A percentile compares a stretch with the other conserved stretches of the same genome.
Conservation (phyloP, 805 yeast species). For the Sugiyamaella smithiae region DNA sequence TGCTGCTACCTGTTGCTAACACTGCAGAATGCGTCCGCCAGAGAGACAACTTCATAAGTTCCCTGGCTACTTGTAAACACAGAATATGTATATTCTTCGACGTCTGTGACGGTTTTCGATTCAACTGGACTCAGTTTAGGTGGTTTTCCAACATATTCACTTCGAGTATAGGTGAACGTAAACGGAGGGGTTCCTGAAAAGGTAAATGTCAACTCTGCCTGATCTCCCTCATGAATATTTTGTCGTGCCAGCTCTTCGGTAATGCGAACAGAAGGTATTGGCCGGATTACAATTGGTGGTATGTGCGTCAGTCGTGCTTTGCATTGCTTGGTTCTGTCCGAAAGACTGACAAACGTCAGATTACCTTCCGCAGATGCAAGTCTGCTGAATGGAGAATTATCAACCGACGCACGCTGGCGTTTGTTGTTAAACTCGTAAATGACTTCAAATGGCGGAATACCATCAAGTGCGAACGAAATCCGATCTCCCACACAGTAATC, state of each 20-base stretch:
- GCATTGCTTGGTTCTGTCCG: slow-evolving; percentile 76
- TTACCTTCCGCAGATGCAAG: slow-evolving; percentile 82
- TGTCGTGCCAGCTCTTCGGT: slow-evolving; percentile 70
- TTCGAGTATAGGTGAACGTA: slow-evolving; percentile 76
- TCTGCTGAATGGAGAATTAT: slow-evolving; percentile 53
- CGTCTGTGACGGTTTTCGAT: slow-evolving; percentile 52
- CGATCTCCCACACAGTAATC: slow-evolving; percentile 93
- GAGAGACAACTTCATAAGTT: slow-evolving; percentile 85
- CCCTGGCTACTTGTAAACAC: slow-evolving; percentile 85
- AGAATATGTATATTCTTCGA: slow-evolving; percentile 64
- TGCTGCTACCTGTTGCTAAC: slow-evolving; percentile 13
- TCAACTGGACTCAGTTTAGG: slow-evolving; percentile 52
- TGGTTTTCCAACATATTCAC: slow-evolving; percentile 44
- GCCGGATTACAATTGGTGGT: slow-evolving; percentile 45
- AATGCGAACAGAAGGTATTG: slow-evolving; percentile 77
- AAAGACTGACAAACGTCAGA: slow-evolving; percentile 60
- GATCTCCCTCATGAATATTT: slow-evolving; percentile 93
- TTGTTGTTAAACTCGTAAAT: slow-evolving; percentile 69
- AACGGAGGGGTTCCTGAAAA: slow-evolving; percentile 92
- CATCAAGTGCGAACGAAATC: slow-evolving; percentile 69
- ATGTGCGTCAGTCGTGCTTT: slow-evolving; percentile 33
- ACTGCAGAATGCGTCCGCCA: slow-evolving; percentile 79
- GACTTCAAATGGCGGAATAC: slow-evolving; percentile 76
- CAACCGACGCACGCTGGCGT: slow-evolving; percentile 52
- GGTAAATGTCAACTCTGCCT: slow-evolving; percentile 78